These are phyloP conservation scores for Salix brachista DNA, from an alignment of 345 rosid genomes.

Conservation along the genomic window DNA sequence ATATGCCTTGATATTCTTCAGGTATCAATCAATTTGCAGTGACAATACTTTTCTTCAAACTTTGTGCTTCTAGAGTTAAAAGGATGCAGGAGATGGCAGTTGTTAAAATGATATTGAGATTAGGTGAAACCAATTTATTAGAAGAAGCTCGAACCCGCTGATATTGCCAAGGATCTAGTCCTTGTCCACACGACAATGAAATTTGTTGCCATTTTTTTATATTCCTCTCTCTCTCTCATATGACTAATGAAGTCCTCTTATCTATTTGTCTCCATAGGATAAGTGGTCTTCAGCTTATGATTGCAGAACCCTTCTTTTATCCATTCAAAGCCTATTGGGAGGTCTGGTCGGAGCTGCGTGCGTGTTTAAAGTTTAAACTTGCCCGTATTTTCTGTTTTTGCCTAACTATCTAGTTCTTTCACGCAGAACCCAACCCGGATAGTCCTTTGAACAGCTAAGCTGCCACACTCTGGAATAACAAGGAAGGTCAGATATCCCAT, in stretches of 20 bases:
- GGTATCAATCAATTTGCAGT: constrained; percentile 7
- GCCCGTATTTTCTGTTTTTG: background rate
- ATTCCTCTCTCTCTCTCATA: background rate
- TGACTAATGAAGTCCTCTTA: background rate
- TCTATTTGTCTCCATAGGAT: constrained; percentile 12
- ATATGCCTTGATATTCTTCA: constrained; percentile 36
- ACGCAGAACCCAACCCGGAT: constrained; percentile 27
- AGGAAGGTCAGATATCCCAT: constrained; percentile 21
- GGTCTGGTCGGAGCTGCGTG: constrained; percentile 8
- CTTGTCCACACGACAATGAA: background rate
- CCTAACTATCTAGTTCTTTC: background rate
- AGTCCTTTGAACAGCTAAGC: constrained; percentile 30
- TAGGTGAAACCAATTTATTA: background rate
- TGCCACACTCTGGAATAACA: constrained; percentile 20
- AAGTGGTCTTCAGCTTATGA: constrained; percentile 36
- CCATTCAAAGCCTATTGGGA: constrained; percentile 32
- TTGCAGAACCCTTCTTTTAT: constrained; percentile 27
- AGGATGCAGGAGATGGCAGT: background rate
- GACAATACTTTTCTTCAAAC: background rate
- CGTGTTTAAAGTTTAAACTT: background rate
- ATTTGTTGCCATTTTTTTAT: background rate
- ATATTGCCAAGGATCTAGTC: background rate
- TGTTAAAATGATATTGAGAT: background rate
- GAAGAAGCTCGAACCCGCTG: background rate
- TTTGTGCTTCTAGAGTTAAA: background rate